Base-by-base conservation (phyloP, 2,329 filamentous ascomycete genomes). In the Colletotrichum sp. region DNA sequence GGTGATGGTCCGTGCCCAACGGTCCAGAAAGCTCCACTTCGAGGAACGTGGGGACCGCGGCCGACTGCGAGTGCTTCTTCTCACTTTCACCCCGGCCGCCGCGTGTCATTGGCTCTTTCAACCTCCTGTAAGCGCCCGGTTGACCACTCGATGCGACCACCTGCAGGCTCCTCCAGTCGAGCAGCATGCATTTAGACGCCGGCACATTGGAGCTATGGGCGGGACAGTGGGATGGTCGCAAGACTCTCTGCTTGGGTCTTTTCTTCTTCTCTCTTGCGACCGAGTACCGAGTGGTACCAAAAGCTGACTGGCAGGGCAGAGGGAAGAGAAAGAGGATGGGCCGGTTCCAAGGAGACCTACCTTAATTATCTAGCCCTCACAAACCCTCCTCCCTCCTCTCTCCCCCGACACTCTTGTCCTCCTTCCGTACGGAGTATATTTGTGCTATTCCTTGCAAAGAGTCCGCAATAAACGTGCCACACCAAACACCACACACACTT, bases 81-180 rank as follows among this genome's bases (percentile, higher is more conserved):
- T 69, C 36, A n/a, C 34, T 57, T 13, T 62, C 52, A 60, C 57
- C 70, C 44, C 44, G 36, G 64, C 70, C 64, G 32, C 18, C 12
- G n/a, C 63, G 15, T 55, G 9, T 64, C 64, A 78, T 78, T 78
- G 77, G 77, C 39, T 69, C 59, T n/a, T 64, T 67, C 69, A 55
- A 72, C 71, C 39, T 75, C 75, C 32, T 74, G 60, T 78, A 78
- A 78, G 77, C 77, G 77, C 77, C 77, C 72, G 52, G 55, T 75
- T 65, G 75, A 72, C 77, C 77, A 77, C 65, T 78, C 60, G 64
- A 62, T 77, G 75, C 75, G 75, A 69, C 75, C 69, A 57, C 64
- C 75, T 78, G 75, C 77, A 75, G 67, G 69, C 68, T 69, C 55
- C 44, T 68, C 74, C 69, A 69, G 71, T 68, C 57, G 57, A 49